Base-by-base conservation (phyloP, 345 rosid species). In the Abelmoschus esculentus region DNA sequence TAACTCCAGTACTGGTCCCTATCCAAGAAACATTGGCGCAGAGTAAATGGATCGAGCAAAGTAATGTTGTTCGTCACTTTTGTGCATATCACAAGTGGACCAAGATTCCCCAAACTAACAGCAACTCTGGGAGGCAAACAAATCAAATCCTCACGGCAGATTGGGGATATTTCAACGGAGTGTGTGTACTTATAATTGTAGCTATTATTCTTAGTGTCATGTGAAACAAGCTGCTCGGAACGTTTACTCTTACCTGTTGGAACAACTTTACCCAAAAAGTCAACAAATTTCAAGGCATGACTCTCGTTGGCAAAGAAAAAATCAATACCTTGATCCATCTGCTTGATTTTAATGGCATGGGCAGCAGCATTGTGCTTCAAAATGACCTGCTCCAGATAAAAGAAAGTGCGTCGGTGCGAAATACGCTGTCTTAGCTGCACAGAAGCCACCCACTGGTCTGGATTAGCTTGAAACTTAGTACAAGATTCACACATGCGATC, bases 391-490 rank as follows among this genome's bases (percentile, higher is more conserved):
- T 83, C 87, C 2, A 86, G 66, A 53, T 81, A 80, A 59, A 83
- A 84, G 81, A 86, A 84, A 8, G 88, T 86, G 14, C 90, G 19
- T 54, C 86, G 77, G 52, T 86, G 89, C 7, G 86, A 47, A 31
- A 84, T 87, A 78, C 83, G 86, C 32, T 86, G 90, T 59, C 90
- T 81, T 8, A 86, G 86, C 75, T 84, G 90, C 44, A 86, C 87
- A 0, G 79, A 32, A 15, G 86, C 87, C 42, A 83, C 85, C 91
- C 87, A 87, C 75, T 83, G 87, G 66, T 85, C 86, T 50, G 90
- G 90, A 38, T 86, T 86, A 13, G 86, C 89, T 44, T 83, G 87
- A 68, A 83, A 64, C 70, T 80, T 84, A 0, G 83, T 70, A 69
- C 90, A 86, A 5, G 84, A 73, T 31, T 83, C 86, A 26, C 89